Conservation (phyloP, 371 early-diverging fungal species). For the Mucor indicus region DNA sequence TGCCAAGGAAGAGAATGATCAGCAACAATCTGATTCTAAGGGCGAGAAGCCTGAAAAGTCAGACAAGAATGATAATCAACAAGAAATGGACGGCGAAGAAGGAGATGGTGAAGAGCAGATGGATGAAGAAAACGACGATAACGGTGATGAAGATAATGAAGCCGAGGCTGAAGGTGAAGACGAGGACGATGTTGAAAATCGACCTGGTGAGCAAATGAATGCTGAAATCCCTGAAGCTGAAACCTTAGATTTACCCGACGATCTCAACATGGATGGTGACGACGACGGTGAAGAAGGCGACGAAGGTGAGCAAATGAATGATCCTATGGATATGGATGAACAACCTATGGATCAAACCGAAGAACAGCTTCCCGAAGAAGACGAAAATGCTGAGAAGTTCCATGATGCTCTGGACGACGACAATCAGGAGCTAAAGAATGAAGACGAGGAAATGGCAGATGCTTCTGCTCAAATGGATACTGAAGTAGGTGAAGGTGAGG, state of each 20-base stretch:
- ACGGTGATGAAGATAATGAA: conserved; percentile 36
- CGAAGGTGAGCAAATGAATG: conserved; percentile 30
- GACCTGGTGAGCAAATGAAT: conserved; percentile 54
- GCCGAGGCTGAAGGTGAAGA: conserved; percentile 33
- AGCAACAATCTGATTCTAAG: conserved; percentile 29
- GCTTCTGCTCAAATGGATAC: conserved; percentile 34
- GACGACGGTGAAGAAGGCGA: conserved; percentile 40
- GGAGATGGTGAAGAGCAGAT: conserved; percentile 42
- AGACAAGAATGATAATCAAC: conserved; percentile 22
- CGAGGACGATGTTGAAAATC: conserved; percentile 42
- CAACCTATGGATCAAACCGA: conserved; percentile 26
- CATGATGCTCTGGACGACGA: conserved; percentile 41
- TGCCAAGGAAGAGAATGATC: conserved; percentile 68
- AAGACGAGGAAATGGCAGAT: conserved; percentile 32
- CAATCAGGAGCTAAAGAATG: conserved; percentile 27
- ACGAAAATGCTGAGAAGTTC: conserved; percentile 34
- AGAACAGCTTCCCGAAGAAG: conserved; percentile 29
- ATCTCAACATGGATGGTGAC: conserved; percentile 58
- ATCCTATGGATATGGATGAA: conserved; percentile 47
- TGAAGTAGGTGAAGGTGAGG: conserved; percentile 39
- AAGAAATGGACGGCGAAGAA: conserved; percentile 49
- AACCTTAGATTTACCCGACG: conserved; percentile 62
- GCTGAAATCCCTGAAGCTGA: conserved; percentile 62
- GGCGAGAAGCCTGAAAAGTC: conserved; percentile 31
- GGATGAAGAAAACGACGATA: conserved; percentile 40